Base-by-base conservation (phyloP, 306 rosid species). In the Canavalia gladiata region DNA sequence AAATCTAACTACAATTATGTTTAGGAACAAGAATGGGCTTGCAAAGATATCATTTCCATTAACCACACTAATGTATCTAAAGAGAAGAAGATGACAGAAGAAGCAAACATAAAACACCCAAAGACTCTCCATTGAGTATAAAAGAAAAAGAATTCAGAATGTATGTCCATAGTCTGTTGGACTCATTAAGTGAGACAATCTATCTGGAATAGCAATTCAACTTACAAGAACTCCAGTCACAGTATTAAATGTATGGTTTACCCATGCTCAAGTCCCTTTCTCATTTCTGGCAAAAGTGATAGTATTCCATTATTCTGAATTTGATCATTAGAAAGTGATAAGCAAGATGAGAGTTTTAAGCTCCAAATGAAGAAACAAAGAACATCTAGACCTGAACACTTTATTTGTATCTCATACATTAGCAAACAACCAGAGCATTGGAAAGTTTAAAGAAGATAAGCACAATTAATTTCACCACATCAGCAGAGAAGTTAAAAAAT, bases 321-420 rank as follows among this genome's bases (percentile, higher is more conserved):
- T 55, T 72, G 45, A 62, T 62, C 45, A 34, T 45, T 3, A 45
- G 7, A 62, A 62, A 62, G 29, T 62, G 18, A 59, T 59, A 59
- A n/a, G n/a, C 9, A 34, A 63, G 68, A 63, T 35, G 68, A 18
- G 51, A 66, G 72, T 66, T 28, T 66, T 28, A 41, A 67, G 54
- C 18, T 43, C 57, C 37, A 68, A 45, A 68, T 10, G 9, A 68
- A 68, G 56, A 68, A 46, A 30, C 8, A 68, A 46, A 29, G 7
- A 43, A 46, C 29, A 46, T 8, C 57, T 28, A 29, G 10, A 68
- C 42, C 29, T 2, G 4, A 30, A 68, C 28, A 29, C 56, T 9
- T 43, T 9, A 37, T 37, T 37, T 43, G 37, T 52, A 47, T 63
- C 43, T 65, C 47, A 65, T 0, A 39, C 30, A 68, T 5, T 29